Evolutionary conservation across 441 rosid species (phyloP), one percentile per base, ranked within the genome.

Genomic region (Syzygium malaccense): DNA sequence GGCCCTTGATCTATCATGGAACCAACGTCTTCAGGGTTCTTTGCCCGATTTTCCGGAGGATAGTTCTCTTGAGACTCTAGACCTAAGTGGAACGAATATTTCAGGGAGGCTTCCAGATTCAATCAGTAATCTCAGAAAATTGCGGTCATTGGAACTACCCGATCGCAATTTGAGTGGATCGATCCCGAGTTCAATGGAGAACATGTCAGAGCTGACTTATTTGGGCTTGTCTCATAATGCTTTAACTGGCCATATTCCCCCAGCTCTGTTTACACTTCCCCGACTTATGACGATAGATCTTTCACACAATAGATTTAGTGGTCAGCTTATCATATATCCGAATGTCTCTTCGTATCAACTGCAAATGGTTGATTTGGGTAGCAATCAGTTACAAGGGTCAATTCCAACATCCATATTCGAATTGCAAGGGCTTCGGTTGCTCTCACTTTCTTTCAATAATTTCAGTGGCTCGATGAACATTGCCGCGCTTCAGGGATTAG

Each of bases 311-410:
- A 28, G 0, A 10, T 57, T 57, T 57, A 23, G n/a, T 57, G 3
- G 6, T 57, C 62, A 4, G 26, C 4, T 57, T 28, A 57, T 9
- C 0, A 28, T 0, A 57, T 57, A 0, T 10, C 26, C 0, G 25
- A 10, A 10, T 57, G 0, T 3, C 2, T 0, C 62, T 23, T 0
- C 0, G 1, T 28, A 10, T 6, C 7, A 4, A 4, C n/a, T 57
- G 0, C 0, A 10, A 0, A 57, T 1, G 4, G n/a, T 57, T 57
- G 14, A 25, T 25, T 57, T 26, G 15, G 12, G 62, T 1, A 26
- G 12, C 5, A 57, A 57, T 14, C 26, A 57, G 4, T 25, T 26
- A 26, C 2, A 14, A 26, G 62, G 62, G 26, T 28, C 26, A 11
- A 9, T 57, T 10, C n/a, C 7, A 0, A 11, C 0, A 14, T 57